These are phyloP conservation scores for Trametes gibbosa DNA, from an alignment of 768 basidiomycete species.

Conservation along the genomic window DNA sequence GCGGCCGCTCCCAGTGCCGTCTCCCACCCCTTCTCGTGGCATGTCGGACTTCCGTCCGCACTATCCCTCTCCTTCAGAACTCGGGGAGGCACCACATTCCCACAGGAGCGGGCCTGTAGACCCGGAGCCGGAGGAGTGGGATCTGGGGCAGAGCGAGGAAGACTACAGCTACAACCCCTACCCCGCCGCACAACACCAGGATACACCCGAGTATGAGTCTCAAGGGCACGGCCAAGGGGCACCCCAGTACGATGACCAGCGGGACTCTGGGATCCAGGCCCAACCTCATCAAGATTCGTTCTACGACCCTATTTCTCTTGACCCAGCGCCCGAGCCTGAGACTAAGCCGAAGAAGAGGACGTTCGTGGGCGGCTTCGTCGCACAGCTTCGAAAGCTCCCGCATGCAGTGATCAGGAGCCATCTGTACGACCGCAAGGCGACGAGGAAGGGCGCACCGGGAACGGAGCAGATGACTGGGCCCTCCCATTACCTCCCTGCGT, in stretches of 20 bases:
- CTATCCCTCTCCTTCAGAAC: conserved; percentile 7
- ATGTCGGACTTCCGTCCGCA: conserved; percentile 6
- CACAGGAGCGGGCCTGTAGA: not conserved
- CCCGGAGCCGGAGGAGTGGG: conserved; percentile 10
- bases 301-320: not conserved
- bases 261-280: not conserved
- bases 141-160: conserved; percentile 14
- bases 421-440: conserved; percentile 14
- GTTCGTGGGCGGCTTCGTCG: conserved; percentile 29
- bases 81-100: not conserved
- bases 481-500: conserved; percentile 16
- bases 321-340: not conserved
- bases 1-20: conserved; percentile 7
- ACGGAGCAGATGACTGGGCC: conserved; percentile 1
- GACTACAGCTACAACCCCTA: not conserved
- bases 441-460: conserved; percentile 15
- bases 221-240: not conserved
- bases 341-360: conserved; percentile 7
- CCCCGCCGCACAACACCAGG: not conserved
- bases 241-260: not conserved
- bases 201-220: not conserved
- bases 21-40: conserved; percentile 13
- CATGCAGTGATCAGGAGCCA: conserved; percentile 15
- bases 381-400: conserved; percentile 19
- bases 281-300: not conserved